These are phyloP conservation scores for Trametes coccinea DNA, from an alignment of 768 basidiomycete species.

Conservation along the genomic window DNA sequence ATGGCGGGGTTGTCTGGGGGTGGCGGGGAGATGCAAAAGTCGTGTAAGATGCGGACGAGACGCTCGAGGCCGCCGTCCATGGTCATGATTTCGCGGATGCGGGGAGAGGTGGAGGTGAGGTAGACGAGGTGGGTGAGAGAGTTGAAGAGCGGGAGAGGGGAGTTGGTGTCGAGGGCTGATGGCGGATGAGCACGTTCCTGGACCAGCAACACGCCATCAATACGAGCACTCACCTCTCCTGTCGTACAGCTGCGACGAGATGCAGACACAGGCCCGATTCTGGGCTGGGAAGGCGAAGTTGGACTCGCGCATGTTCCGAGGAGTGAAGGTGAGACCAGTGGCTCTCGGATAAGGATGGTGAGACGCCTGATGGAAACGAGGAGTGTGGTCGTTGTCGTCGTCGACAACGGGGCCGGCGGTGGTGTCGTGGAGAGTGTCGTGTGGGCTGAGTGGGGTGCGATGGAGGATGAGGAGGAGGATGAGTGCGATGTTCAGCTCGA, in stretches of 20 bases:
- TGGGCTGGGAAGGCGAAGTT: conserved; percentile 94
- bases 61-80: conserved; percentile 97
- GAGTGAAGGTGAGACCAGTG: conserved; percentile 10
- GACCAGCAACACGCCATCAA: not conserved
- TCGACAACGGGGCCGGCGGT: conserved; percentile 5
- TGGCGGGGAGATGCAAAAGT: conserved; percentile 82
- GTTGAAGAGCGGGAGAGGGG: conserved; percentile 77
- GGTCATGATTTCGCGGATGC: conserved; percentile 98
- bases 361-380: not conserved
- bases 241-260: conserved; percentile 93
- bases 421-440: conserved; percentile 20
- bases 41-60: conserved; percentile 87
- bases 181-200: not conserved
- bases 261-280: conserved; percentile 93
- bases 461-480: conserved; percentile 23
- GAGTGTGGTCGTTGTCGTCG: conserved; percentile 9
- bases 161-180: conserved; percentile 53
- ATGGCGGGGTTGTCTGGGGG: conserved; percentile 75
- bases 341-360: conserved; percentile 1
- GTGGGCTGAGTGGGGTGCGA: not conserved
- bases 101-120: conserved; percentile 94
- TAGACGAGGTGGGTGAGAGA: conserved; percentile 95
- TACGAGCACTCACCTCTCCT: conserved; percentile 69
- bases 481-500: conserved; percentile 28
- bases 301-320: conserved; percentile 76